Evolutionary conservation across 345 rosid genomes (phyloP).

Genomic region (Hibiscus syriacus): DNA sequence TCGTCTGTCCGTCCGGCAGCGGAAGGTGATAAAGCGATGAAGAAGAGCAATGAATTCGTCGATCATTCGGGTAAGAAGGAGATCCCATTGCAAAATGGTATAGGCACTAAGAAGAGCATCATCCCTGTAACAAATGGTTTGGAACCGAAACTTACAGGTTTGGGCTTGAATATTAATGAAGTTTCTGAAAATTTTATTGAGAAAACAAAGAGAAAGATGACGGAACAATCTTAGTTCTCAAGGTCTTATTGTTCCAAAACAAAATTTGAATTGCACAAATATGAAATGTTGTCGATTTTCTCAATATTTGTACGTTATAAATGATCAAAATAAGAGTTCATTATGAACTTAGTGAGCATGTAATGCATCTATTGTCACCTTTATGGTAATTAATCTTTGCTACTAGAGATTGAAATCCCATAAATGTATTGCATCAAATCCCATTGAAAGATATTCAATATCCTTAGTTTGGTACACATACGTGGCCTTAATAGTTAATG

Average conservation of each 20-base stretch:
- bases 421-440: no score
- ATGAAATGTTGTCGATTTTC: background rate
- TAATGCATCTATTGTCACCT: background rate
- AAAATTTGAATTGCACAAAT: background rate
- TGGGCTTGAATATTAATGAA: constrained; percentile 25
- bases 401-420: no score
- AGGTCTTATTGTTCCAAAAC: background rate
- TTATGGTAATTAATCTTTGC: no score
- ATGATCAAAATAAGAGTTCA: background rate
- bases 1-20: background rate
- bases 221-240: background rate
- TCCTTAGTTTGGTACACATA: no score
- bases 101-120: background rate
- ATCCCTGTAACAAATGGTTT: background rate
- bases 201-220: constrained; percentile 18
- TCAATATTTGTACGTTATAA: background rate
- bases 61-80: no score
- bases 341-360: background rate
- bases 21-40: no score
- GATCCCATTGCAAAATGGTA: background rate
- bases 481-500: no score
- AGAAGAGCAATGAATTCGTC: no score
- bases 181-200: constrained; percentile 22
- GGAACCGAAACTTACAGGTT: constrained; percentile 9
- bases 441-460: no score